A percentile compares a stretch with the other conserved stretches of the same genome.
Evolutionary conservation across 495 filamentous ascomycete species (phyloP).

Genomic region (Amniculicola lignicola): DNA sequence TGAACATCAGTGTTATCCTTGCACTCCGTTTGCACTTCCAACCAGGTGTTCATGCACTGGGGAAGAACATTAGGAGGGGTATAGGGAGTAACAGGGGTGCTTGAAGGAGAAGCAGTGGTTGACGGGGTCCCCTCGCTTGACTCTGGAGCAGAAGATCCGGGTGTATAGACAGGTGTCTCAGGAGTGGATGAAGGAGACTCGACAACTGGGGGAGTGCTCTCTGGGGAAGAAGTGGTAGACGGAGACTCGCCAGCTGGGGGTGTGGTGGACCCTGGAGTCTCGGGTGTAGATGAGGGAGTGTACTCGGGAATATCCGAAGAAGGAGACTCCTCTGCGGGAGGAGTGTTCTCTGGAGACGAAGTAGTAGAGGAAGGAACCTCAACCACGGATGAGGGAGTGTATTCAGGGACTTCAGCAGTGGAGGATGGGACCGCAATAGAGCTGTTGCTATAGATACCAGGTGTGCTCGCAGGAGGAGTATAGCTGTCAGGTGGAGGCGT

Average conservation of each 20-base stretch:
- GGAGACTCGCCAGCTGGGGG: too few relatives aligned
- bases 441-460: constrained; percentile 10
- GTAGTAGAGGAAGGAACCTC: background rate
- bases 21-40: constrained; percentile 65
- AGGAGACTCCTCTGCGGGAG: background rate
- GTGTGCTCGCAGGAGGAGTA: constrained; percentile 5
- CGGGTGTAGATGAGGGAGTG: background rate
- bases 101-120: background rate
- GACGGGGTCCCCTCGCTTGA: too few relatives aligned
- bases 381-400: background rate
- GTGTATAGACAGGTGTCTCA: background rate
- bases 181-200: constrained; percentile 34
- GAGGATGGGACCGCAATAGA: constrained; percentile 17
- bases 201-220: constrained; percentile 1
- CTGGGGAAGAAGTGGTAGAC: constrained; percentile 5
- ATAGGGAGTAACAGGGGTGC: constrained; percentile 20
- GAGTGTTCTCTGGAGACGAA: too few relatives aligned
- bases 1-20: constrained; percentile 73
- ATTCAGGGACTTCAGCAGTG: background rate
- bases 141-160: background rate
- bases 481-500: constrained; percentile 39
- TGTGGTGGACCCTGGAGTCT: background rate
- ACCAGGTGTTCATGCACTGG: constrained; percentile 91
- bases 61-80: constrained; percentile 66
- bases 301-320: background rate